phyloP scores from a whole-genome alignment of 768 basidiomycete genomes.

The Collybia nuda region DNA sequence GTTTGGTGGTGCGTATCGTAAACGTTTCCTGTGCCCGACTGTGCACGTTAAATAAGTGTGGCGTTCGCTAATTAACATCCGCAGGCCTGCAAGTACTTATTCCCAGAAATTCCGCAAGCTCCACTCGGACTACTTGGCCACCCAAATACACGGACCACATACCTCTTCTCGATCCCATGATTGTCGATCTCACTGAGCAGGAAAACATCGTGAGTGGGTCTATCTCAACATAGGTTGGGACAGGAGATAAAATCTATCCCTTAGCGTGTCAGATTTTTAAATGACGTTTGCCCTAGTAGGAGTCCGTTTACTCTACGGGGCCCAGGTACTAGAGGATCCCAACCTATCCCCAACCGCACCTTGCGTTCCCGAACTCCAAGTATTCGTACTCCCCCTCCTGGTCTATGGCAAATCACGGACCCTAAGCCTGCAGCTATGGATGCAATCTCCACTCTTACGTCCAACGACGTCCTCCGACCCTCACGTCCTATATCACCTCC shows the following conservation, averaged over 20 bases:
- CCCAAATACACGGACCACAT: background rate
- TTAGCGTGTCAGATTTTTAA: background rate
- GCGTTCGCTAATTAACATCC: conserved; percentile 3
- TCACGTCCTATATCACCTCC: background rate
- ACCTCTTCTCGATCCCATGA: background rate
- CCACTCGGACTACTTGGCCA: conserved; percentile 5
- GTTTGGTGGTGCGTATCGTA: background rate
- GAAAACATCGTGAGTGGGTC: conserved; percentile 7
- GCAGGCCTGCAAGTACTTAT: conserved; percentile 6
- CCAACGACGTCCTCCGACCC: background rate
- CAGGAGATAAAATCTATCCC: background rate
- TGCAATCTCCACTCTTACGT: background rate
- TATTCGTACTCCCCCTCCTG: conserved; percentile 13
- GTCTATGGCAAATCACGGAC: conserved; percentile 5
- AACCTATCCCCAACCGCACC: conserved; percentile 7
- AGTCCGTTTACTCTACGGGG: background rate
- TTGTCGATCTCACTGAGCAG: background rate
- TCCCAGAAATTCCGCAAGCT: background rate
- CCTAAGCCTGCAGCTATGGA: background rate
- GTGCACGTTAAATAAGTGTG: too few species aligned
- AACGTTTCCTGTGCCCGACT: background rate
- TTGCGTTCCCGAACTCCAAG: conserved; percentile 5
- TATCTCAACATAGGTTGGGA: too few species aligned
- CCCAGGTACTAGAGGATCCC: conserved; percentile 1
- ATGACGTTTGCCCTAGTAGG: background rate